phyloP scores from a whole-genome alignment of 1,284 basidiomycete species.

The Pulveroboletus sp. region DNA sequence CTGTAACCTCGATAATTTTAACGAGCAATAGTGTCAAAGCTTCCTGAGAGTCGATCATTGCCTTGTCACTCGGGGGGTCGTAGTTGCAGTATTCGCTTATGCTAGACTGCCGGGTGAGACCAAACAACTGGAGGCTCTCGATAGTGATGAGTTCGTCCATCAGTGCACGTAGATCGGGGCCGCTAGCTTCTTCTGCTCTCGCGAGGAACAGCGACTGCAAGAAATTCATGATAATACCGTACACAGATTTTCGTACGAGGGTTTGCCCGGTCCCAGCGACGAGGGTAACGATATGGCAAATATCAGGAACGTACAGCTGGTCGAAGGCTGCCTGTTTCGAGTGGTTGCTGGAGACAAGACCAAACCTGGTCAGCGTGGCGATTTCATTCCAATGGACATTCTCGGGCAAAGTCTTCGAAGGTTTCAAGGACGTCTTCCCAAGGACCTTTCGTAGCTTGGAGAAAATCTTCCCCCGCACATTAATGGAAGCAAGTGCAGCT shows the following conservation, averaged over 20 bases:
- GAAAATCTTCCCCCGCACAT: constrained; percentile 74
- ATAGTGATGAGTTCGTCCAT: constrained; percentile 58
- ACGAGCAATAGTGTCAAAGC: constrained; percentile 62
- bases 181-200: constrained; percentile 53
- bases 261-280: constrained; percentile 72
- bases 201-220: constrained; percentile 69
- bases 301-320: constrained; percentile 80
- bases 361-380: constrained; percentile 71
- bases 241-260: constrained; percentile 74
- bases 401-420: constrained; percentile 59
- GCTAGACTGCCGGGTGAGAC: constrained; percentile 55
- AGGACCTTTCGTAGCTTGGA: constrained; percentile 77
- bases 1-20: constrained; percentile 60
- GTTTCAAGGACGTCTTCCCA: constrained; percentile 65
- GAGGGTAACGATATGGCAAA: constrained; percentile 74
- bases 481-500: constrained; percentile 70
- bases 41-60: constrained; percentile 64
- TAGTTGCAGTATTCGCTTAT: constrained; percentile 61
- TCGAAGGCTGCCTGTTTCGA: constrained; percentile 59
- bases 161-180: constrained; percentile 55
- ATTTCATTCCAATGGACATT: constrained; percentile 84
- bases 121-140: constrained; percentile 69
- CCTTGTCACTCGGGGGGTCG: constrained; percentile 57
- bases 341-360: constrained; percentile 68
- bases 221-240: constrained; percentile 78